These are phyloP conservation scores for Leptographium radiaticola DNA, from an alignment of 2,329 filamentous ascomycete genomes.

Conservation along the genomic window DNA sequence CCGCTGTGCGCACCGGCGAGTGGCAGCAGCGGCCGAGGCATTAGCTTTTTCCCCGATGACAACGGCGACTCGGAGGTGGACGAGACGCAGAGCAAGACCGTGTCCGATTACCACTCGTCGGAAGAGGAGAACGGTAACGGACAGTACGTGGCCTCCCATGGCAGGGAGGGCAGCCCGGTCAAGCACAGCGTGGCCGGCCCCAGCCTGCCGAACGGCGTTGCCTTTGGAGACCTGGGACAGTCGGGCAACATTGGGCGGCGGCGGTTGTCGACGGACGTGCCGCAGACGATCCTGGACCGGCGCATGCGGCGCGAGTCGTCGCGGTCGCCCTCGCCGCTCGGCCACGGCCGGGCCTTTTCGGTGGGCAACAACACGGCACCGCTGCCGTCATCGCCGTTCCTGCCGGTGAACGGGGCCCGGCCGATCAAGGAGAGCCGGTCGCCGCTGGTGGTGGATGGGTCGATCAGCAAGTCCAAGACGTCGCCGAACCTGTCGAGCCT, in stretches of 20 bases:
- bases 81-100: slow-evolving; percentile 23
- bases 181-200: slow-evolving; percentile 13
- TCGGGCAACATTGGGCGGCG: slow-evolving; percentile 17
- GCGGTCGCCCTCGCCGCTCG: slow-evolving; percentile 42
- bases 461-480: slow-evolving; percentile 16
- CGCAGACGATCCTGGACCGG: slow-evolving; percentile 39
- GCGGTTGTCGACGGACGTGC: slow-evolving; percentile 39
- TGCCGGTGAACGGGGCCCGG: slow-evolving; percentile 15
- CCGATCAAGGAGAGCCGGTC: slow-evolving; percentile 16
- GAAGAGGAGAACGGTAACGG: slow-evolving; percentile 34
- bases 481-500: neutral
- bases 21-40: slow-evolving; percentile 32
- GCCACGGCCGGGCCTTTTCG: slow-evolving; percentile 33
- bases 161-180: slow-evolving; percentile 18
- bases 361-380: slow-evolving; percentile 26
- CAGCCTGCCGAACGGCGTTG: slow-evolving; percentile 25
- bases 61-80: slow-evolving; percentile 31
- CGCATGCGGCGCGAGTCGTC: slow-evolving; percentile 36
- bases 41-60: slow-evolving; percentile 45
- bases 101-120: slow-evolving; percentile 29
- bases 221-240: slow-evolving; percentile 33
- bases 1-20: slow-evolving; percentile 23
- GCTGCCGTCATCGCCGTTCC: slow-evolving; percentile 25
- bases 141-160: slow-evolving; percentile 25
- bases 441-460: slow-evolving; percentile 30